A percentile compares a stretch with the other conserved stretches of the same genome.
These are phyloP conservation scores for Ustilago bromivora DNA, from an alignment of 1,284 basidiomycete species.

Conservation along the genomic window DNA sequence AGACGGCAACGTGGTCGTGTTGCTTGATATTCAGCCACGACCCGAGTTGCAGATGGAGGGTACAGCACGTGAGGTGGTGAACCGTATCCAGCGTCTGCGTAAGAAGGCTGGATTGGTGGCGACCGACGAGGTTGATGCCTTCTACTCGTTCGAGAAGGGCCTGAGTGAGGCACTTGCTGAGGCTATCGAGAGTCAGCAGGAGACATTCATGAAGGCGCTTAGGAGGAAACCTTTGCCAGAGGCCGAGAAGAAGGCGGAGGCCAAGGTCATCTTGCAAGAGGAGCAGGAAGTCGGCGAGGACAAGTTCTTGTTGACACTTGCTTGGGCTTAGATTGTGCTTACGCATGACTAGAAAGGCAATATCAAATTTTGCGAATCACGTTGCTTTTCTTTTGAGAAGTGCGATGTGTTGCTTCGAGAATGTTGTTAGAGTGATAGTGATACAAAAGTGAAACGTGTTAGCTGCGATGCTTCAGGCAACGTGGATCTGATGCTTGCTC, in stretches of 20 bases:
- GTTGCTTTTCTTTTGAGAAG: neutral
- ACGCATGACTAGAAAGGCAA: conserved; percentile 1
- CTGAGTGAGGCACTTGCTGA: conserved; percentile 75
- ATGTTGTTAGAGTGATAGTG: conserved; percentile 11
- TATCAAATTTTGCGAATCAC: neutral
- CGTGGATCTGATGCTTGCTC: neutral
- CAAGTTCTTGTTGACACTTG: conserved; percentile 75
- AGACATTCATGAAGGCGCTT: conserved; percentile 82
- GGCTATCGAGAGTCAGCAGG: conserved; percentile 80
- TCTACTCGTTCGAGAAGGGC: conserved; percentile 83
- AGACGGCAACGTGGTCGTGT: conserved; percentile 92
- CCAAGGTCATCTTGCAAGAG: conserved; percentile 79
- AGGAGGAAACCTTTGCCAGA: conserved; percentile 72
- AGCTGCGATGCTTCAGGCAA: neutral
- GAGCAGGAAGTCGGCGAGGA: conserved; percentile 87
- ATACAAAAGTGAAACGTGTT: neutral
- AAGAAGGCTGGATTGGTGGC: conserved; percentile 95
- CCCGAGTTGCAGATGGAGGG: conserved; percentile 89
- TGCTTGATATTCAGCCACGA: conserved; percentile 88
- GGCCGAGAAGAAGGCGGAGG: conserved; percentile 70
- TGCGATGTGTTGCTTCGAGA: neutral
- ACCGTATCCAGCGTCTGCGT: conserved; percentile 93
- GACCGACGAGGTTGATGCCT: conserved; percentile 92
- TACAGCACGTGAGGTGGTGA: conserved; percentile 88
- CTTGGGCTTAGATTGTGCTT: conserved; percentile 45